Evolutionary conservation across 108 stramenopile species (phyloP), one percentile per base, ranked within the genome.

Genomic region (Cyclostephanos invisitatus): DNA sequence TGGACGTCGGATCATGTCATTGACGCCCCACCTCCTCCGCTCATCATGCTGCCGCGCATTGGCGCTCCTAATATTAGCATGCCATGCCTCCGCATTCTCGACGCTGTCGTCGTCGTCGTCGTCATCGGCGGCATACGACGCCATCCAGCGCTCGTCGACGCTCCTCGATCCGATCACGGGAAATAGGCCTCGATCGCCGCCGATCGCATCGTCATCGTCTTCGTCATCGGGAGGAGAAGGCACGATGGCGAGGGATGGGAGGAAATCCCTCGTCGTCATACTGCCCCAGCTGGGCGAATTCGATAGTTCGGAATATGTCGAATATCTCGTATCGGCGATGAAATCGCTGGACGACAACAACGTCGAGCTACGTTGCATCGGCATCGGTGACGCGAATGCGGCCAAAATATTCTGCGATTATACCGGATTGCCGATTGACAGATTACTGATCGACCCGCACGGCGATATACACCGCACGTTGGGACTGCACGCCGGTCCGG

Each of bases 261-360:
- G 70, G 22, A 85, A 85, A 48, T 42, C 80, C 11, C 59, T 89
- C 40, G 74, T 89, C 12, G 84, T 86, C 7, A 20, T 89, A 18
- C 70, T 86, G 14, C 83, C 85, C 24, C 84, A 86, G 53, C 68
- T 89, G 17, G 88, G 88, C 12, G 88, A 89, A 50, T 89, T 89
- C 47, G 88, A 89, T 37, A 70, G 70, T 32, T 40, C 61, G 10
- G 85, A 89, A 72, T 86, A 85, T 70, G 59, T 61, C 2, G 82
- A 83, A 46, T 68, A 62, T 7, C 80, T 89, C 21, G 32, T 47
- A 0, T 65, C 67, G 7, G 86, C 80, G 3, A 15, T 50, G 17
- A 50, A 61, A 14, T 73, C 78, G 29, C 66, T 89, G 50, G 53
- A 75, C 6, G 62, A 60, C 37, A 75, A 74, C 15, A 60, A 68